phyloP scores from a whole-genome alignment of 306 rosid genomes.

The Castanopsis chinensis region DNA sequence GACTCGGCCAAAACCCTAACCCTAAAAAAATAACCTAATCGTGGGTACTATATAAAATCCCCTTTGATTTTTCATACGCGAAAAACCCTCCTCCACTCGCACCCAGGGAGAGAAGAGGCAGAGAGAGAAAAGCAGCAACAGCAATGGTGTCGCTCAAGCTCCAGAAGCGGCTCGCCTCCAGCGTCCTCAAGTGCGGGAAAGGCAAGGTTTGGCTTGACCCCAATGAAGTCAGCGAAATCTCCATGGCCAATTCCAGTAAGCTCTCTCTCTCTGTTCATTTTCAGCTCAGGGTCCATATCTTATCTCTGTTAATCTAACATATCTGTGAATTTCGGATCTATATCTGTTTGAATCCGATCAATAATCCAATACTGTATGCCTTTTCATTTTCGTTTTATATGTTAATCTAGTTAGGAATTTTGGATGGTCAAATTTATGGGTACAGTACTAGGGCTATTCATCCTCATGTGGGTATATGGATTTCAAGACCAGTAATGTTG shows the following conservation, averaged over 20 bases:
- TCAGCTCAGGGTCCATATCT: background rate
- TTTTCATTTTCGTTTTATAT: background rate
- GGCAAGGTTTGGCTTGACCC: slow-evolving; percentile 74
- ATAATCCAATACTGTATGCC: background rate
- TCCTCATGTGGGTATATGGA: background rate
- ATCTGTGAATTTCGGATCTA: background rate
- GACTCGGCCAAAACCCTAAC: no score
- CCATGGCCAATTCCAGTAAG: slow-evolving; percentile 66
- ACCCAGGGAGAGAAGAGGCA: no score
- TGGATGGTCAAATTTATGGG: background rate
- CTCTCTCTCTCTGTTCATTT: background rate
- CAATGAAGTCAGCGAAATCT: slow-evolving; percentile 59
- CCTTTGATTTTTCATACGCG: no score
- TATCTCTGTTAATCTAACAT: background rate
- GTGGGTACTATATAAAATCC: no score
- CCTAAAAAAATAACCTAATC: no score
- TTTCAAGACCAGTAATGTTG: background rate
- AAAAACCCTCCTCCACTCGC: no score
- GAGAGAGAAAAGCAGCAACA: background rate
- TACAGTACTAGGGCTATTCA: background rate
- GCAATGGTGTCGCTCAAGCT: slow-evolving; percentile 66
- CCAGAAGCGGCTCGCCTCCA: slow-evolving; percentile 64
- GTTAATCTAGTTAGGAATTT: background rate
- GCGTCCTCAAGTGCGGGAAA: slow-evolving; percentile 62
- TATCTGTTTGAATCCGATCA: background rate